Evolutionary conservation across 2,329 filamentous ascomycete genomes (phyloP), one percentile per base, ranked within the genome.

Genomic region (Incumbomyces lentus): DNA sequence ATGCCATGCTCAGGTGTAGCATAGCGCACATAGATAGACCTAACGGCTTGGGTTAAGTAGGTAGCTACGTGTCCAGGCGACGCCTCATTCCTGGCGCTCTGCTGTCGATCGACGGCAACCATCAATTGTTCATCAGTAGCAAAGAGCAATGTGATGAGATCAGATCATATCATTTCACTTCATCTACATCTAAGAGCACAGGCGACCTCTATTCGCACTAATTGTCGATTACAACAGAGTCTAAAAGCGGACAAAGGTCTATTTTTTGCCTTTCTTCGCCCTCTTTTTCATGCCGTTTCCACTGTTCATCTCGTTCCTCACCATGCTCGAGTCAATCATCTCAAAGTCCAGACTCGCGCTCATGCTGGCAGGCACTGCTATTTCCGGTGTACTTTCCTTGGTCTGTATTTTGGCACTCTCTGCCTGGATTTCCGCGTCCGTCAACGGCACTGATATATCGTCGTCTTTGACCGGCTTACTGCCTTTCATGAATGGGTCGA

Each of bases 401-500:
- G 26, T 39, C 16, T 42, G 32, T 2, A 41, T 31, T 14, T 41
- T 42, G 13, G 37, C 42, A 10, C 33, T 29, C 16, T 43, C 47
- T 32, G 17, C 26, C 30, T 53, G 49, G 8, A 22, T 26, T 31
- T 53, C 47, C 3, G 19, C 18, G 2, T 34, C 39, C 16, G 41
- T 42, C 10, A 30, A 10, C 16, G 46, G 30, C 16, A 33, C 16
- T 3, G 19, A 17, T n/a, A n/a, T n/a, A n/a, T n/a, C 8, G 14
- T 55, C 50, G 13, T 49, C 44, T 13, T 26, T 35, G 11, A 44
- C 34, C n/a, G 48, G 48, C 14, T 44, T 35, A 14, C 43, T 48
- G 2, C 46, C 52, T 34, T 55, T 95, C 64, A 66, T 79, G 66
- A 60, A 55, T 22, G 58, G 49, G 46, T 76, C 75, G 35, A 75